Conservation (phyloP, 768 basidiomycete genomes). For the Galerina sulciceps region DNA sequence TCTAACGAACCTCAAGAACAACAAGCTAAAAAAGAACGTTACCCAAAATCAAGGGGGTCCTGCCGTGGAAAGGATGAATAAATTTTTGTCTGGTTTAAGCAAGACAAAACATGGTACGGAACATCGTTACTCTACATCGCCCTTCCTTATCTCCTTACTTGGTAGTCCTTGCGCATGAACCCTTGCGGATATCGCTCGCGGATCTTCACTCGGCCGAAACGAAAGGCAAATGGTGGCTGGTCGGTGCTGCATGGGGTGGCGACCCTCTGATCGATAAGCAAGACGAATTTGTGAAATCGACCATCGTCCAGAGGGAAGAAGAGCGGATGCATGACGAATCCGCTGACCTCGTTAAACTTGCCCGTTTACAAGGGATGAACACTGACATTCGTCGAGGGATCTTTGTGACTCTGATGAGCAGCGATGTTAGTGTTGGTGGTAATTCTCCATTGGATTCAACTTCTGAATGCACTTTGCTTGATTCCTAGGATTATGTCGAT, state of each 20-base stretch:
- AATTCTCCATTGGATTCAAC: not conserved
- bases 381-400: conserved; percentile 91
- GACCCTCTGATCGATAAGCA: conserved; percentile 84
- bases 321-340: conserved; percentile 28
- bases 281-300: conserved; percentile 33
- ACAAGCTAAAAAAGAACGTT: conserved; percentile 70
- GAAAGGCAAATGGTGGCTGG: conserved; percentile 98
- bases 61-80: conserved; percentile 86
- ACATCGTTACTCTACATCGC: not conserved
- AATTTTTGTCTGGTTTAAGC: conserved; percentile 73
- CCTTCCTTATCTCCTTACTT: not conserved
- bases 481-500: conserved; percentile 87
- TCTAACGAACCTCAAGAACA: conserved; percentile 89
- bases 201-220: conserved; percentile 85
- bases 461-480: not conserved
- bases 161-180: conserved; percentile 81
- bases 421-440: conserved; percentile 63
- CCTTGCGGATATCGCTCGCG: conserved; percentile 81
- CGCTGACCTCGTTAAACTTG: conserved; percentile 70
- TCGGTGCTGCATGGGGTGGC: conserved; percentile 95
- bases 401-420: conserved; percentile 94
- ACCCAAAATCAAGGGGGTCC: conserved; percentile 75
- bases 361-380: conserved; percentile 97
- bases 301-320: conserved; percentile 26
- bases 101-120: conserved; percentile 75